A percentile compares a stretch with the other conserved stretches of the same genome.
Evolutionary conservation across 2,329 filamentous ascomycete genomes (phyloP).

Genomic region (Cladosporium sp.): DNA sequence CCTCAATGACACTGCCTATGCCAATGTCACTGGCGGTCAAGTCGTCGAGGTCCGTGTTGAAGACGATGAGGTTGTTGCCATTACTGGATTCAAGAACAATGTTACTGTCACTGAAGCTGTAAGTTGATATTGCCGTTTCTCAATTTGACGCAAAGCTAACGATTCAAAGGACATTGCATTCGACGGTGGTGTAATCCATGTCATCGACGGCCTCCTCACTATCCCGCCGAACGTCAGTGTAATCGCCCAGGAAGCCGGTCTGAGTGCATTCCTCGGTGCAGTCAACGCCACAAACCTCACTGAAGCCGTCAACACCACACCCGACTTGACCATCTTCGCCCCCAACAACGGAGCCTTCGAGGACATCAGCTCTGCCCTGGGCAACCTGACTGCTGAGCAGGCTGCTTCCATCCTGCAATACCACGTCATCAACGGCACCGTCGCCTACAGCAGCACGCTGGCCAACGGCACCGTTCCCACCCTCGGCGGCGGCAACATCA

Average conservation of each 20-base stretch:
- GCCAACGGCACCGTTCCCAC: constrained; percentile 40
- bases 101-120: constrained; percentile 53
- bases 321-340: constrained; percentile 64
- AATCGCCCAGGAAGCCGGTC: constrained; percentile 31
- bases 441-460: constrained; percentile 54
- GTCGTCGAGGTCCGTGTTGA: constrained; percentile 49
- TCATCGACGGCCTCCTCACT: constrained; percentile 44
- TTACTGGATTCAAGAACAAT: constrained; percentile 53
- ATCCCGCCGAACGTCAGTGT: constrained; percentile 35
- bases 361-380: constrained; percentile 54
- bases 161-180: constrained; percentile 43
- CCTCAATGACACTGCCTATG: constrained; percentile 53
- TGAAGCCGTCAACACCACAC: constrained; percentile 18
- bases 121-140: constrained; percentile 31
- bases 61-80: constrained; percentile 46
- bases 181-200: constrained; percentile 45
- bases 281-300: constrained; percentile 24
- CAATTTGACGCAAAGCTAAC: constrained; percentile 11
- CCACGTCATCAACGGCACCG: constrained; percentile 60
- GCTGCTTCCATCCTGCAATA: constrained; percentile 60
- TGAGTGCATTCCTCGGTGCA: constrained; percentile 22
- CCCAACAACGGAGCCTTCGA: constrained; percentile 63
- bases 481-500: constrained; percentile 41
- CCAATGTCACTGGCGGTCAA: constrained; percentile 62
- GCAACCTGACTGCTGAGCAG: constrained; percentile 48